Percentiles rank a stretch among this genome's conserved stretches.
Conservation (phyloP, 2,329 filamentous ascomycete genomes). For the Chlorencoelia australis region DNA sequence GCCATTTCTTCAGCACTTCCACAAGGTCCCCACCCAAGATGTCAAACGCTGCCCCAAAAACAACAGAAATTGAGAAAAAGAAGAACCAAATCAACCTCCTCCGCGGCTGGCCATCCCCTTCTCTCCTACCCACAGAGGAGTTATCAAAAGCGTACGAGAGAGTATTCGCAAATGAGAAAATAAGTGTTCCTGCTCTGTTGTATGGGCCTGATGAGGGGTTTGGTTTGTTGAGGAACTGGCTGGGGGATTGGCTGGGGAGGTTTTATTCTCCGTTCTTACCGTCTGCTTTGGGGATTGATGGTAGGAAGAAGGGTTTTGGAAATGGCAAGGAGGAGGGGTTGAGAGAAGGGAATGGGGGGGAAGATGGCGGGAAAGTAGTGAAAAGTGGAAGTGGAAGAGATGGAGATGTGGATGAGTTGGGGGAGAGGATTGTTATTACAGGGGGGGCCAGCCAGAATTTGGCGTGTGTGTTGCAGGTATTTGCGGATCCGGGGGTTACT, state of each 20-base stretch:
- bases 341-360: too few species aligned
- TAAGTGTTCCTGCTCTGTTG: conserved; percentile 57
- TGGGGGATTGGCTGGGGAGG: conserved; percentile 64
- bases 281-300: too few species aligned
- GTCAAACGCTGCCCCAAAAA: neutral
- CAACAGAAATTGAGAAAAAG: too few species aligned
- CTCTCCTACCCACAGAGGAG: conserved; percentile 27
- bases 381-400: conserved; percentile 21
- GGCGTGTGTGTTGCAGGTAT: conserved; percentile 67
- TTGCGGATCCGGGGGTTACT: conserved; percentile 69
- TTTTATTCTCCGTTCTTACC: conserved; percentile 14
- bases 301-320: conserved; percentile 1
- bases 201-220: conserved; percentile 76
- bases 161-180: conserved; percentile 48
- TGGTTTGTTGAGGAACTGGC: conserved; percentile 52
- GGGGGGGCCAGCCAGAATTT: conserved; percentile 80
- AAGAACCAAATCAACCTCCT: conserved; percentile 47
- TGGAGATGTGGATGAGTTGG: neutral
- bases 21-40: conserved; percentile 1
- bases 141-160: conserved; percentile 36
- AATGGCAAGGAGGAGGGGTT: conserved; percentile 20
- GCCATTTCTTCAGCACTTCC: neutral
- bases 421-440: conserved; percentile 64
- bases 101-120: conserved; percentile 54
- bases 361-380: neutral